Evolutionary conservation across 441 rosid species (phyloP), one percentile per base, ranked within the genome.

Genomic region (Macaranga tanarius): DNA sequence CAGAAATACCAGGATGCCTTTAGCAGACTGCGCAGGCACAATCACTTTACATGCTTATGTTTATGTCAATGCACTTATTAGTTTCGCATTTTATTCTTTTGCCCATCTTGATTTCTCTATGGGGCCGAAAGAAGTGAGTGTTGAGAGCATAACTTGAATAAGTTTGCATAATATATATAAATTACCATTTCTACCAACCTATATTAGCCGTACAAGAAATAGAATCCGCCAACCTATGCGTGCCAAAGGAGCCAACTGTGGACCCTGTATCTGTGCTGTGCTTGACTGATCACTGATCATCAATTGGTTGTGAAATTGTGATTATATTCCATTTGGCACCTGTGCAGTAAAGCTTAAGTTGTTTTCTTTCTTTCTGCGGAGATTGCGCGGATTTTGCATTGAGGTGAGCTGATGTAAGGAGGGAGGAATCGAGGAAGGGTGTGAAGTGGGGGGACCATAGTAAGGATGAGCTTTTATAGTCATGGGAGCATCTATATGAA

Each of bases 381-480:
- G 83, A 79, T 79, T 77, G 74, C 76, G 79, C 79, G 45, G 52
- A 71, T 48, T 40, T 63, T 59, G n/a, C 40, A 7, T 1, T 22
- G 40, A 16, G 40, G 56, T 7, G 25, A 42, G 26, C 15, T 0
- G 57, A 19, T 56, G 64, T 40, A 42, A 31, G 48, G 56, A 34
- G 38, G 5, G 58, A 62, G 28, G 67, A 8, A 12, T 10, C 19
- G 25, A 26, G 19, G 62, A 58, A 19, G 19, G 60, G 25, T 22
- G 65, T 11, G 23, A 20, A 26, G 59, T 2, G 52, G 55, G 75
- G 63, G 79, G 79, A 59, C 79, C 76, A 26, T 31, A 34, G 59
- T 17, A 58, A 45, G 40, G 26, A 15, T 17, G 62, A 17, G 31
- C 38, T 65, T 22, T 31, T 47, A 55, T 31, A 3, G 44, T 26